phyloP scores from a whole-genome alignment of 2,329 filamentous ascomycete species.

The Cordyceps javanica region DNA sequence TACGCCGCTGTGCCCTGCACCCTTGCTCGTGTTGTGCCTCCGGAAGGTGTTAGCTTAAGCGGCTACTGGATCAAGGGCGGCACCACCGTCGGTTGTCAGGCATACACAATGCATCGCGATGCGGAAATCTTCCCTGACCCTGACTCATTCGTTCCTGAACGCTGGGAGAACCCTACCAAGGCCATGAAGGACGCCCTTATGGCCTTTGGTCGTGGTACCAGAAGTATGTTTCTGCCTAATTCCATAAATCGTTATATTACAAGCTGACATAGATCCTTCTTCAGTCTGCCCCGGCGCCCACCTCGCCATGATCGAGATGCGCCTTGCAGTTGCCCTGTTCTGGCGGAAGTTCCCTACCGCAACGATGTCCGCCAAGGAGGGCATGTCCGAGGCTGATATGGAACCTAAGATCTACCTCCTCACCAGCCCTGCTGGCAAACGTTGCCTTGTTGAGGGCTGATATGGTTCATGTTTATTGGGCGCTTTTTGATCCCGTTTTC shows the following conservation, averaged over 20 bases:
- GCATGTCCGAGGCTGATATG: slow-evolving; percentile 33
- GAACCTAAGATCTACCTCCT: slow-evolving; percentile 27
- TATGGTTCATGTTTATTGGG: neutral
- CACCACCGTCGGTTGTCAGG: slow-evolving; percentile 34
- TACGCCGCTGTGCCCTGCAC: slow-evolving; percentile 33
- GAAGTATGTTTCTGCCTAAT: slow-evolving; percentile 27
- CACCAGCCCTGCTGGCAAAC: slow-evolving; percentile 23
- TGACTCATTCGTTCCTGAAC: slow-evolving; percentile 24
- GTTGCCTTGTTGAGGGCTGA: slow-evolving; percentile 24
- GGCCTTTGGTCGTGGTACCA: slow-evolving; percentile 47
- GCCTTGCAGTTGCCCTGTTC: slow-evolving; percentile 44
- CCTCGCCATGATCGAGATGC: slow-evolving; percentile 49
- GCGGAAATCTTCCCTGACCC: slow-evolving; percentile 34
- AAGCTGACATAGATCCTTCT: too few relatives aligned
- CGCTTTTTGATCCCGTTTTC: too few relatives aligned
- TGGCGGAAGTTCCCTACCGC: slow-evolving; percentile 39
- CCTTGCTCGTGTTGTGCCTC: slow-evolving; percentile 35
- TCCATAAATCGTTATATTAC: too few relatives aligned
- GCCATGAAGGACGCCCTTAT: slow-evolving; percentile 43
- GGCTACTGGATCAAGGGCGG: slow-evolving; percentile 35
- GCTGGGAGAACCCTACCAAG: slow-evolving; percentile 30
- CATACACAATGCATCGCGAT: slow-evolving; percentile 41
- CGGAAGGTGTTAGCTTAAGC: slow-evolving; percentile 30
- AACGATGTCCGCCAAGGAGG: slow-evolving; percentile 25
- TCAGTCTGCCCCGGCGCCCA: slow-evolving; percentile 48